A percentile compares a stretch with the other conserved stretches of the same genome.
Evolutionary conservation across 2,329 filamentous ascomycete species (phyloP).

Genomic region (Claviceps arundinis): DNA sequence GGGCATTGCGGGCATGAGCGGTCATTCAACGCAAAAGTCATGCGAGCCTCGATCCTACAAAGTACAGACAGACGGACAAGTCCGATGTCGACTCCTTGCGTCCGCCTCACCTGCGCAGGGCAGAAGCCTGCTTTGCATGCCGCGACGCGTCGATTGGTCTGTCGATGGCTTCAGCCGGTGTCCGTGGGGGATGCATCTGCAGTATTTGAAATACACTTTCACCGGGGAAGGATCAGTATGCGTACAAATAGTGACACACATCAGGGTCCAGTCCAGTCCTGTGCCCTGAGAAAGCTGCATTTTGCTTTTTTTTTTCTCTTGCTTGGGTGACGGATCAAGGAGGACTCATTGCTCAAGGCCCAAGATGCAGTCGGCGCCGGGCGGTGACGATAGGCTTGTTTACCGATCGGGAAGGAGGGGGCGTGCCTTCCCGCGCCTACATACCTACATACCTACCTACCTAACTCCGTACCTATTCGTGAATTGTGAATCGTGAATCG

Average conservation of each 20-base stretch:
- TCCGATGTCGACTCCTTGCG: not conserved
- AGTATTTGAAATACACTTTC: not conserved
- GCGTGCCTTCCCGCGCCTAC: not conserved
- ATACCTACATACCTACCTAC: too few relatives aligned
- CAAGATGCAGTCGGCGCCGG: not conserved
- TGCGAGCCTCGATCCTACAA: too few relatives aligned
- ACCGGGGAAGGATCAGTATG: not conserved
- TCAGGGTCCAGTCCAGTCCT: not conserved
- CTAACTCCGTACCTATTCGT: not conserved
- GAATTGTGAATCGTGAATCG: not conserved
- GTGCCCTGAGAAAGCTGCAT: too few relatives aligned
- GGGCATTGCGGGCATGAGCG: too few relatives aligned
- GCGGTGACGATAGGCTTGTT: not conserved
- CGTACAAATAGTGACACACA: not conserved
- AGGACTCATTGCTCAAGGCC: not conserved
- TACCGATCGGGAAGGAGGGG: constrained; percentile 3
- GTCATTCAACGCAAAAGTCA: too few relatives aligned
- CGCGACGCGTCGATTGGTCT: not conserved
- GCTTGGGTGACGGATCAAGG: not conserved
- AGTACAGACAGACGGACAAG: too few relatives aligned
- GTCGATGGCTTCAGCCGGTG: not conserved
- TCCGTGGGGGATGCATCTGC: not conserved
- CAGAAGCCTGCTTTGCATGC: not conserved
- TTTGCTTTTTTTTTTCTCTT: too few relatives aligned
- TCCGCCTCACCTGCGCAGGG: not conserved